Evolutionary conservation across 495 filamentous ascomycete species (phyloP).

Genomic region (Tuber indicum): DNA sequence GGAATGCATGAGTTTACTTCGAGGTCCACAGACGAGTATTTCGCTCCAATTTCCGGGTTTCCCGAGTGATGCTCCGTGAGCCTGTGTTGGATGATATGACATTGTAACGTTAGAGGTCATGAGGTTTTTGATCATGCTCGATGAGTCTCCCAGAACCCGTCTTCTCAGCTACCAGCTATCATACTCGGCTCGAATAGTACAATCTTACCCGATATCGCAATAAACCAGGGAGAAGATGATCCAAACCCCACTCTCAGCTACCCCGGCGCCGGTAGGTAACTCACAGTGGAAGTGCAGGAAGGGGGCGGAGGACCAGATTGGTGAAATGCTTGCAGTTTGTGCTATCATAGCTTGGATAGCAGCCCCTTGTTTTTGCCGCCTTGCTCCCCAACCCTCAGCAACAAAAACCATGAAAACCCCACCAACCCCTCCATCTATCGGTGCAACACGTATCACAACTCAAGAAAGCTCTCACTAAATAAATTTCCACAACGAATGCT

Average conservation of each 20-base stretch:
- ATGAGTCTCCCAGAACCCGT: neutral
- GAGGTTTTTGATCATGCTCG: neutral
- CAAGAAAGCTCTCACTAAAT: neutral
- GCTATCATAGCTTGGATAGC: neutral
- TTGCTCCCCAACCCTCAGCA: neutral
- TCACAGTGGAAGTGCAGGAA: neutral
- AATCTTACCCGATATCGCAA: neutral
- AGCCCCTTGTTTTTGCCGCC: neutral
- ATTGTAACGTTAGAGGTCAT: neutral
- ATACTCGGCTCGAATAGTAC: neutral
- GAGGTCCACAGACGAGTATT: neutral
- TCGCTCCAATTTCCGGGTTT: neutral
- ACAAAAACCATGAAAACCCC: neutral
- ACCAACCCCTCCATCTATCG: neutral
- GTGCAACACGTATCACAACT: neutral
- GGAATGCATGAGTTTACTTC: neutral
- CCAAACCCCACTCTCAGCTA: neutral
- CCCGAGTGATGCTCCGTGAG: neutral
- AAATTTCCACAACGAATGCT: constrained; percentile 19
- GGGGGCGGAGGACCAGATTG: neutral
- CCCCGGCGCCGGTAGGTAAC: neutral
- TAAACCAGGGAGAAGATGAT: neutral
- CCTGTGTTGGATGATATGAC: neutral
- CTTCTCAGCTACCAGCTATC: neutral
- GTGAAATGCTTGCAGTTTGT: neutral